phyloP scores from a whole-genome alignment of 2,329 filamentous ascomycete genomes.

The Massarina eburnea region DNA sequence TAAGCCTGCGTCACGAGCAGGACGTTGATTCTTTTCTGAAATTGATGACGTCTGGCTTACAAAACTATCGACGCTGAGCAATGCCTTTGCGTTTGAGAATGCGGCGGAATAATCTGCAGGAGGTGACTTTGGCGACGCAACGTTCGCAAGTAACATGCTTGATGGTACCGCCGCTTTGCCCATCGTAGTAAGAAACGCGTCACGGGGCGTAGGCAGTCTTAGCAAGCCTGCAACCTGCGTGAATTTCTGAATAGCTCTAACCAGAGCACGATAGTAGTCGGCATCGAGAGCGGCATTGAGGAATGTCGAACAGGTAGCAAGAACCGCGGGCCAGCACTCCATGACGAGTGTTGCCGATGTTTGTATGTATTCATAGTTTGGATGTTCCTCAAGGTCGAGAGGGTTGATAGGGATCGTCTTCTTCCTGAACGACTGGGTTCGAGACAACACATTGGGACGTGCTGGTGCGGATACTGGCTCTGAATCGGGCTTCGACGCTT shows the following conservation, averaged over 20 bases:
- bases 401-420: slow-evolving; percentile 84
- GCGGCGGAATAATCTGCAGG: slow-evolving; percentile 59
- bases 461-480: slow-evolving; percentile 27
- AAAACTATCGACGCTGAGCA: slow-evolving; percentile 73
- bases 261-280: slow-evolving; percentile 89
- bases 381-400: slow-evolving; percentile 71
- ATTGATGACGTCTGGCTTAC: slow-evolving; percentile 59
- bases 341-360: slow-evolving; percentile 82
- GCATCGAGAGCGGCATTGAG: slow-evolving; percentile 88
- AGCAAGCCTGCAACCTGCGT: slow-evolving; percentile 91
- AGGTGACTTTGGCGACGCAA: slow-evolving; percentile 41
- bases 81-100: slow-evolving; percentile 69
- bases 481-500: slow-evolving; percentile 21
- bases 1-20: slow-evolving; percentile 52
- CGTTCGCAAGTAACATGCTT: slow-evolving; percentile 57
- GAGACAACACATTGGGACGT: slow-evolving; percentile 49
- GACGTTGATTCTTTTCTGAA: slow-evolving; percentile 61
- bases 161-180: slow-evolving; percentile 91
- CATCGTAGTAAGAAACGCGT: slow-evolving; percentile 91
- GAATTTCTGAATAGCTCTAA: slow-evolving; percentile 91
- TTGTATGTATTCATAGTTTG: slow-evolving; percentile 69
- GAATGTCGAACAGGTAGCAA: slow-evolving; percentile 94
- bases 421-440: slow-evolving; percentile 69
- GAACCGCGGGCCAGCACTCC: slow-evolving; percentile 90
- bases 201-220: slow-evolving; percentile 79